Evolutionary conservation across 2,329 filamentous ascomycete species (phyloP).

Genomic region (Colletotrichum brevisporum): DNA sequence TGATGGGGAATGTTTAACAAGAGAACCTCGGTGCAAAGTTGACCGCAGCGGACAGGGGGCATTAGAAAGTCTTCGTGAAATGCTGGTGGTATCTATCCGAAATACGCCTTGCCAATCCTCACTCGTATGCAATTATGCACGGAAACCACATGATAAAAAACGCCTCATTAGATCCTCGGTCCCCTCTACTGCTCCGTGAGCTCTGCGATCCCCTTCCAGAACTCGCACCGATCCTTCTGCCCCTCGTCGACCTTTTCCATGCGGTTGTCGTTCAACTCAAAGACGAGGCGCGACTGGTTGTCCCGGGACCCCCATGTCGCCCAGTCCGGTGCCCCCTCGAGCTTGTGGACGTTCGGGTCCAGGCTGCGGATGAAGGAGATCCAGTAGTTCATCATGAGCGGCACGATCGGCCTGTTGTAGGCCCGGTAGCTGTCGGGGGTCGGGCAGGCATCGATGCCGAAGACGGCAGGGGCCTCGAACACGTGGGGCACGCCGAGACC

Average conservation of each 20-base stretch:
- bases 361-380: slow-evolving; percentile 62
- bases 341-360: slow-evolving; percentile 58
- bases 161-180: slow-evolving; percentile 29
- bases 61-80: slow-evolving; percentile 1
- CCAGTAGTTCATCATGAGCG: slow-evolving; percentile 64
- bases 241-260: slow-evolving; percentile 56
- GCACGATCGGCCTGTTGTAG: slow-evolving; percentile 61
- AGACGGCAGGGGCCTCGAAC: slow-evolving; percentile 63
- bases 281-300: slow-evolving; percentile 52
- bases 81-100: slow-evolving; percentile 27
- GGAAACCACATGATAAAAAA: not conserved
- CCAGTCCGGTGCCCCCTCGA: slow-evolving; percentile 57
- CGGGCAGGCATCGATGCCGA: slow-evolving; percentile 57
- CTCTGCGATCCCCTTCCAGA: slow-evolving; percentile 56
- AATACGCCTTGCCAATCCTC: slow-evolving; percentile 6
- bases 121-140: not conserved
- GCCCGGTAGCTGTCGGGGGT: slow-evolving; percentile 56
- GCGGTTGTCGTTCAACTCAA: slow-evolving; percentile 55
- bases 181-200: slow-evolving; percentile 43
- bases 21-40: no score
- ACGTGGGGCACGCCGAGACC: slow-evolving; percentile 65
- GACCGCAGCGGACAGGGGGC: no score
- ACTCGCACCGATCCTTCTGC: slow-evolving; percentile 55
- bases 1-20: no score
- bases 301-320: slow-evolving; percentile 50